Conservation (phyloP, 495 filamentous ascomycete genomes). For the Penicillium roqueforti region DNA sequence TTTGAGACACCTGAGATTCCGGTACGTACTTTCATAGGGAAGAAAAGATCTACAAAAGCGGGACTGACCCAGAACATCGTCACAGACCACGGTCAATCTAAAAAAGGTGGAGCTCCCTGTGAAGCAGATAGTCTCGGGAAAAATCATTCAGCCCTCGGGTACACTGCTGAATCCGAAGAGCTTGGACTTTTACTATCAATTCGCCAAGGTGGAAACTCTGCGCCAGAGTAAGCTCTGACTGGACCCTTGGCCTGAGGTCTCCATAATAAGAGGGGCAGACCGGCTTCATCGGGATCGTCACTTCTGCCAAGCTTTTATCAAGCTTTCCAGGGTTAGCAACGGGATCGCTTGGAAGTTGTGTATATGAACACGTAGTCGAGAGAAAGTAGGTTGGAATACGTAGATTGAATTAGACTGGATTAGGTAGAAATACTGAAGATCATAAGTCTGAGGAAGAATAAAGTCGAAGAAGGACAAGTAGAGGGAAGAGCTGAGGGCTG, state of each 20-base stretch:
- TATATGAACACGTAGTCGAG: background rate
- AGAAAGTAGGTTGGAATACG: too few relatives aligned
- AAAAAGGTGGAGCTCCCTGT: conserved; percentile 86
- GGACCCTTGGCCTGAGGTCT: conserved; percentile 13
- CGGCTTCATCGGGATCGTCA: conserved; percentile 9
- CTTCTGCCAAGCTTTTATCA: conserved; percentile 26
- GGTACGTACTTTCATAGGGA: conserved; percentile 43
- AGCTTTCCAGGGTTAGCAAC: conserved; percentile 12
- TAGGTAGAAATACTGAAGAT: too few relatives aligned
- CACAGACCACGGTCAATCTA: conserved; percentile 71
- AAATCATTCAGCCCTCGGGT: conserved; percentile 67
- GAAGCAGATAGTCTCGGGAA: conserved; percentile 77
- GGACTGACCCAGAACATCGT: conserved; percentile 5
- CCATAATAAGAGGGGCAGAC: conserved; percentile 5
- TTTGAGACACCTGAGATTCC: conserved; percentile 80
- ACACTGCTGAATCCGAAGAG: conserved; percentile 73
- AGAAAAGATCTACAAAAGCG: background rate
- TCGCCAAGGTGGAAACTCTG: conserved; percentile 70
- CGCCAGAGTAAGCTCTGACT: conserved; percentile 25
- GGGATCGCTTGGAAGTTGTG: background rate
- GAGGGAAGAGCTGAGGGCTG: background rate
- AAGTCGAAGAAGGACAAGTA: background rate
- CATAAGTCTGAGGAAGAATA: background rate
- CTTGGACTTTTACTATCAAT: conserved; percentile 74
- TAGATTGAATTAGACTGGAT: background rate